Percentiles rank a stretch among this genome's conserved stretches.
Evolutionary conservation across 192 early-diverging fungal genomes (phyloP).

Genomic region (Helicostylum pulchrum): DNA sequence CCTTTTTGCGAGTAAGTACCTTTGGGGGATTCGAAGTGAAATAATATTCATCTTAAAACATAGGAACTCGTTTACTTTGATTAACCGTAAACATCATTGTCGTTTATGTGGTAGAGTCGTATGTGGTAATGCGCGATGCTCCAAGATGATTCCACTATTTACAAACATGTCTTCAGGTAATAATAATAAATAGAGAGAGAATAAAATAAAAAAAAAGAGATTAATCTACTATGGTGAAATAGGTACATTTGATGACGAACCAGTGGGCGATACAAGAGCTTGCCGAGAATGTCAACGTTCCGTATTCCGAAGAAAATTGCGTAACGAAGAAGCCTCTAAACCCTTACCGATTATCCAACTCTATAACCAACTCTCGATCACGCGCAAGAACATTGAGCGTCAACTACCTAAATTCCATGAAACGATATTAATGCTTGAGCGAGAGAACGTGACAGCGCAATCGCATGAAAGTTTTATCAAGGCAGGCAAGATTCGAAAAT

Average conservation of each 20-base stretch:
- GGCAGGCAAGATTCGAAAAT: constrained; percentile 60
- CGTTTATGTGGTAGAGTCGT: constrained; percentile 20
- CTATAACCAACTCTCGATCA: constrained; percentile 43
- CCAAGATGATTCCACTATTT: constrained; percentile 22
- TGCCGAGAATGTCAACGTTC: constrained; percentile 58
- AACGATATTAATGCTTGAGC: constrained; percentile 49
- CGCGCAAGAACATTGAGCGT: constrained; percentile 43
- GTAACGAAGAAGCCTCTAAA: constrained; percentile 35
- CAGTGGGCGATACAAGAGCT: constrained; percentile 52
- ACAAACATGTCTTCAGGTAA: constrained; percentile 17
- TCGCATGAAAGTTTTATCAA: constrained; percentile 52
- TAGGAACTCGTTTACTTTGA: constrained; percentile 16
- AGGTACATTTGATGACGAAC: constrained; percentile 37
- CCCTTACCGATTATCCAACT: constrained; percentile 34
- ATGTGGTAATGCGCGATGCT: constrained; percentile 15
- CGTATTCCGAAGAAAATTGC: constrained; percentile 49
- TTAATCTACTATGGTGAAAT: not conserved
- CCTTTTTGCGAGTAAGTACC: constrained; percentile 17
- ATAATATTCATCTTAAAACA: too few species aligned
- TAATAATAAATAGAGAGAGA: not conserved
- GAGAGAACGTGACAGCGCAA: constrained; percentile 42
- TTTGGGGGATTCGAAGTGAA: not conserved
- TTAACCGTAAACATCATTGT: constrained; percentile 21
- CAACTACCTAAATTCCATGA: constrained; percentile 57
- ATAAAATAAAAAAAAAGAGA: not conserved